A percentile compares a stretch with the other conserved stretches of the same genome.
Conservation (phyloP, 139 green algal genomes). For the Asterochloris sp. region DNA sequence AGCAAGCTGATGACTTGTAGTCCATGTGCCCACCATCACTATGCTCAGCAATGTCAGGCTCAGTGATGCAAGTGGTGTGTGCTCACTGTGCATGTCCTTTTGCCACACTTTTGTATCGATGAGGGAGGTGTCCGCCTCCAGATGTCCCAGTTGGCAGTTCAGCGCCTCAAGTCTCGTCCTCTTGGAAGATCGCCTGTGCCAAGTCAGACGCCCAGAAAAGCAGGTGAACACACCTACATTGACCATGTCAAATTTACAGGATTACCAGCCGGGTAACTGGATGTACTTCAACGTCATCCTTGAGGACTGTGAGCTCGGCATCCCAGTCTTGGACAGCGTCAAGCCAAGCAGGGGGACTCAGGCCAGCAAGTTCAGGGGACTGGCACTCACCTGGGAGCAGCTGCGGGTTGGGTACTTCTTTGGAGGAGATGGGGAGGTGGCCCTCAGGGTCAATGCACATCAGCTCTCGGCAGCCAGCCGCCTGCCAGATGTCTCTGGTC, state of each 20-base stretch:
- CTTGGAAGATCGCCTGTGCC: no score
- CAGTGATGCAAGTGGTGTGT: no score
- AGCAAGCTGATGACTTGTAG: background rate
- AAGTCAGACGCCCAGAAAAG: no score
- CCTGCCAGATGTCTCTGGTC: background rate
- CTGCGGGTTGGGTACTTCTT: constrained; percentile 49
- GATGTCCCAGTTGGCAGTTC: no score
- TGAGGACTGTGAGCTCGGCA: constrained; percentile 14
- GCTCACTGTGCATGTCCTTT: no score
- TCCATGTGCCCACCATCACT: no score
- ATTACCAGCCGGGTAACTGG: constrained; percentile 26
- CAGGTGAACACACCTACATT: no score
- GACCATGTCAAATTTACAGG: background rate
- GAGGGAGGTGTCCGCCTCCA: no score
- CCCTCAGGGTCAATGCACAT: constrained; percentile 31
- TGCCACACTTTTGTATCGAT: no score
- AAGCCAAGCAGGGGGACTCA: constrained; percentile 1
- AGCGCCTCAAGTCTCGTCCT: no score
- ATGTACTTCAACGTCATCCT: constrained; percentile 52
- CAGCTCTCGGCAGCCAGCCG: constrained; percentile 5
- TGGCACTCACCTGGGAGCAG: constrained; percentile 23
- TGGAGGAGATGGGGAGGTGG: constrained; percentile 40
- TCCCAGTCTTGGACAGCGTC: constrained; percentile 18
- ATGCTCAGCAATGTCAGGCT: no score
- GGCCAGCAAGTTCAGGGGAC: constrained; percentile 11